phyloP scores from a whole-genome alignment of 805 yeast species.

The Lipomyces sp. region DNA sequence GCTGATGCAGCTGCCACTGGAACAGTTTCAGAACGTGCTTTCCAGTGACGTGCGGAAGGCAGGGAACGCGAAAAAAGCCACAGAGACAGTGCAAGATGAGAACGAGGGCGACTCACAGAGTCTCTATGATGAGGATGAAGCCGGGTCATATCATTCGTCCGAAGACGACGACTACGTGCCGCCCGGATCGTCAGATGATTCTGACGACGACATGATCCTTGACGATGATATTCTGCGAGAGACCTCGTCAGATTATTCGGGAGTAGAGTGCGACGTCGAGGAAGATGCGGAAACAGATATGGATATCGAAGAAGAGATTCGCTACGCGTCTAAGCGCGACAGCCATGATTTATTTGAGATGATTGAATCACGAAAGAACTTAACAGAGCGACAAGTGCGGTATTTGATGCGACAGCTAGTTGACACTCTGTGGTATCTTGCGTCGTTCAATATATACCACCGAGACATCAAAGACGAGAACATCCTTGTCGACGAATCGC shows the following conservation, averaged over 20 bases:
- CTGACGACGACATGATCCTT: constrained; percentile 8
- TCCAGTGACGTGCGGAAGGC: neutral
- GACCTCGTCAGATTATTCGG: too few relatives aligned
- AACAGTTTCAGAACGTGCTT: constrained; percentile 1
- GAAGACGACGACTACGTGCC: constrained; percentile 19
- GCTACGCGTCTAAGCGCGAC: constrained; percentile 43
- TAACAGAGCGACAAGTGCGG: constrained; percentile 26
- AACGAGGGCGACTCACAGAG: constrained; percentile 1
- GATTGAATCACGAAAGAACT: constrained; percentile 21
- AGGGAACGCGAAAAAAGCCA: neutral
- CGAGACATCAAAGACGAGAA: constrained; percentile 80
- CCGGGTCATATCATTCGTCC: constrained; percentile 18
- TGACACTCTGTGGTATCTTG: constrained; percentile 26
- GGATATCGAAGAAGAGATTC: constrained; percentile 9
- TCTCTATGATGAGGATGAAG: constrained; percentile 7
- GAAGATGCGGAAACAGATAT: constrained; percentile 1
- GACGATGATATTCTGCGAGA: too few relatives aligned
- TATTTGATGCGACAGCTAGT: constrained; percentile 28
- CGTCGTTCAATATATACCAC: constrained; percentile 18
- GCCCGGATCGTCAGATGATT: constrained; percentile 10
- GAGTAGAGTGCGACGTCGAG: too few relatives aligned
- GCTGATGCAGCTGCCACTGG: constrained; percentile 2
- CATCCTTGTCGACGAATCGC: constrained; percentile 72
- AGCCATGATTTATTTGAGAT: constrained; percentile 71
- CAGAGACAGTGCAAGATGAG: neutral